Base-by-base conservation (phyloP, 2,329 filamentous ascomycete genomes). In the Esteya vermicola region DNA sequence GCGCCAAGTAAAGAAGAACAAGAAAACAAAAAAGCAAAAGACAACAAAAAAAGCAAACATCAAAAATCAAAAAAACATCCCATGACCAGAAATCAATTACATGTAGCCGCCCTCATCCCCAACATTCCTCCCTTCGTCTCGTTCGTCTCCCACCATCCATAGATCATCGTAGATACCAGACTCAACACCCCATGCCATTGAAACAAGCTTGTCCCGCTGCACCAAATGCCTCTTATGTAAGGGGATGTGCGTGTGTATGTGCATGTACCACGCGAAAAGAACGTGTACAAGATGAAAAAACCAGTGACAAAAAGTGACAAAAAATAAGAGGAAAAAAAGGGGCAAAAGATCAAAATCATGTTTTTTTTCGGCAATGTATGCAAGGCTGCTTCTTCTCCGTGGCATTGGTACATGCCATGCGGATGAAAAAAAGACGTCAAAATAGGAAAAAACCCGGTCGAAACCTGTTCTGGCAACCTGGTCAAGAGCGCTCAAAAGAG, bases 31-130 rank as follows among this genome's bases (percentile, higher is more conserved):
- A n/a, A n/a, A n/a, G n/a, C n/a, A n/a, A n/a, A n/a, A n/a, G n/a
- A n/a, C n/a, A n/a, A n/a, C n/a, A n/a, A n/a, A n/a, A n/a, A n/a
- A n/a, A n/a, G n/a, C n/a, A n/a, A n/a, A n/a, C n/a, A n/a, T n/a
- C n/a, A n/a, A n/a, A n/a, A n/a, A n/a, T n/a, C n/a, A n/a, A n/a
- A n/a, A n/a, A n/a, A n/a, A n/a, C n/a, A n/a, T n/a, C n/a, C n/a
- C n/a, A n/a, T n/a, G n/a, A n/a, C n/a, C n/a, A n/a, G n/a, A n/a
- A 30, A 26, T 32, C 36, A 38, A 38, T 38, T 32, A 38, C 36
- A 38, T n/a, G n/a, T n/a, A n/a, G n/a, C n/a, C n/a, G n/a, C n/a
- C n/a, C n/a, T n/a, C n/a, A n/a, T n/a, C n/a, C n/a, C n/a, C n/a
- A n/a, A n/a, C n/a, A n/a, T n/a, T n/a, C n/a, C n/a, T n/a, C n/a